These are phyloP conservation scores for Cucumis melo DNA, from an alignment of 306 rosid species.

Conservation along the genomic window DNA sequence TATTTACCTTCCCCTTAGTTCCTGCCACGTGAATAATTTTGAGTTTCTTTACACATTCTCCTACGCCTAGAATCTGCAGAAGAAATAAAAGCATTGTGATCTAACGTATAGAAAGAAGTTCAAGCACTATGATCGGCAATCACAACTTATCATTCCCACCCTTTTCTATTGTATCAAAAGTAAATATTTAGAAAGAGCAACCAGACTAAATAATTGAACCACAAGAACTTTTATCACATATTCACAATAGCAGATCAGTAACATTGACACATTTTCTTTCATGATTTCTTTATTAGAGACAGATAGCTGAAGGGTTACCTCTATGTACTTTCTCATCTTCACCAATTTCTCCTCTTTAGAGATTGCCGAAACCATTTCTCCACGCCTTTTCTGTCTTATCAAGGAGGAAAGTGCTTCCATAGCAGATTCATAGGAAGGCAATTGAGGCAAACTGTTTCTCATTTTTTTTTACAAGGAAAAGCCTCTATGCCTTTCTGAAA, in stretches of 20 bases:
- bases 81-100: background rate
- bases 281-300: background rate
- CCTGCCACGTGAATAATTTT: slow-evolving; percentile 77
- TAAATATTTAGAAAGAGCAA: background rate
- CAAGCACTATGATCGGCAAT: background rate
- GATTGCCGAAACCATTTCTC: slow-evolving; percentile 23
- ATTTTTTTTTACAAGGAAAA: slow-evolving; percentile 17
- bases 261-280: background rate
- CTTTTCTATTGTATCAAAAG: background rate
- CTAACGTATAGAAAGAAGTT: background rate
- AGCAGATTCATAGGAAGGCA: slow-evolving; percentile 39
- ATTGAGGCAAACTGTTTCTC: slow-evolving; percentile 16
- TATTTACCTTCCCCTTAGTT: slow-evolving; percentile 69
- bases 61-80: slow-evolving; percentile 50
- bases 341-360: slow-evolving; percentile 25
- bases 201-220: background rate
- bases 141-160: background rate
- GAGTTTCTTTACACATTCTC: slow-evolving; percentile 37
- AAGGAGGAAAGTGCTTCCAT: slow-evolving; percentile 74
- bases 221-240: background rate
- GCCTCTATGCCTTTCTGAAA: slow-evolving; percentile 10
- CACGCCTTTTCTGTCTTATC: slow-evolving; percentile 43
- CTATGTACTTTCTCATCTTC: slow-evolving; percentile 41
- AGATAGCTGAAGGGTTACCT: slow-evolving; percentile 23
- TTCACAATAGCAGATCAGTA: background rate